Evolutionary conservation across 2,329 filamentous ascomycete genomes (phyloP).

Genomic region (Tolypocladium ovalisporum): DNA sequence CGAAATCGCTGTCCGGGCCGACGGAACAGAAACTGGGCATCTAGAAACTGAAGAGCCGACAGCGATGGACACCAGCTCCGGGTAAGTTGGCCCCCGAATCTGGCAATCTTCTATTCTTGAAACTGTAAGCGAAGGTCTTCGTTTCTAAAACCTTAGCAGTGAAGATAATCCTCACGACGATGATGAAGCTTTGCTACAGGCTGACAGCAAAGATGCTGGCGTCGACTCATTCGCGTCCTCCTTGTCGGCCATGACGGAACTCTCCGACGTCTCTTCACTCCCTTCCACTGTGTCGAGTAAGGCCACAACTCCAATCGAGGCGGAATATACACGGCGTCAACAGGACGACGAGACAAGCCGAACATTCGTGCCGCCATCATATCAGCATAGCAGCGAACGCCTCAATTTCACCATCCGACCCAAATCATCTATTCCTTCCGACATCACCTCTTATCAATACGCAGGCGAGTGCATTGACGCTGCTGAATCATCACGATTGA

Average conservation of each 20-base stretch:
- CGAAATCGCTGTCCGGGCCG: conserved; percentile 35
- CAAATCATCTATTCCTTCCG: conserved; percentile 72
- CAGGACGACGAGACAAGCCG: conserved; percentile 6
- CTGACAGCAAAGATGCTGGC: conserved; percentile 9
- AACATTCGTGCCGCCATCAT: conserved; percentile 12
- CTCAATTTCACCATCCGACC: conserved; percentile 51
- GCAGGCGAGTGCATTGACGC: conserved; percentile 85
- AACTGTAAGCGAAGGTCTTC: neutral
- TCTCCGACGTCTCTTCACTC: conserved; percentile 43
- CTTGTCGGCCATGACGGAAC: conserved; percentile 40
- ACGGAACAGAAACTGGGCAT: conserved; percentile 22
- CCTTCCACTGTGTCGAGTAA: conserved; percentile 49
- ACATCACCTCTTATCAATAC: conserved; percentile 64
- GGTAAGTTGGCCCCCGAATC: conserved; percentile 14
- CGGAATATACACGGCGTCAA: conserved; percentile 16
- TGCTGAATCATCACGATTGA: conserved; percentile 79
- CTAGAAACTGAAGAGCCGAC: conserved; percentile 13
- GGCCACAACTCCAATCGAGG: conserved; percentile 48
- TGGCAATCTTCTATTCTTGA: neutral
- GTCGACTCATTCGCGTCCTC: conserved; percentile 40
- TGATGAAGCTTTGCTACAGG: conserved; percentile 7
- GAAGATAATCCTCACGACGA: conserved; percentile 8
- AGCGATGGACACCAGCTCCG: conserved; percentile 9
- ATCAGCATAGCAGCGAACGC: conserved; percentile 20
- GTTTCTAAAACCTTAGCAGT: conserved; percentile 4